Base-by-base conservation (phyloP, 805 yeast genomes). In the Soucietia sequanensis region DNA sequence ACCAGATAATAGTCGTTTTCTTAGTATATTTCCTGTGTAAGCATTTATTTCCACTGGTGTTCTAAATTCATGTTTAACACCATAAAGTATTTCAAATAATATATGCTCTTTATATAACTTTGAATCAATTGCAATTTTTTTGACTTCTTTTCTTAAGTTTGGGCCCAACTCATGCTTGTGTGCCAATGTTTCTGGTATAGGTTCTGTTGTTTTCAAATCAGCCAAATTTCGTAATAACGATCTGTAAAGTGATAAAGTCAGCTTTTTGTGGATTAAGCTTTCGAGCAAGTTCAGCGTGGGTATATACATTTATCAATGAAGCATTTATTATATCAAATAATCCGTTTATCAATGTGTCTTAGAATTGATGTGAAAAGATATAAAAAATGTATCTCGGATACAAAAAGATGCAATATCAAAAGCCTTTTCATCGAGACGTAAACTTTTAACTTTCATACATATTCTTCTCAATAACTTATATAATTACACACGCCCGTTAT, bases 11-110 rank as follows among this genome's bases (percentile, higher is more conserved):
- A 50, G 30, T 27, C 39, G 16, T 19, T 38, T 23, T 32, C 45
- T 20, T 20, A 41, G 24, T 11, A 13, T 21, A 16, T 16, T 18
- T 8, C 33, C 31, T 31, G 23, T 15, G 15, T 22, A 22, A 2
- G 14, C n/a, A 11, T 29, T 18, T 8, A 15, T 17, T 14, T 21
- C 28, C 32, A 12, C 22, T 5, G 8, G 13, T 6, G 19, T 20
- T 22, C 41, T 20, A 31, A 56, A 45, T 34, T 47, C 54, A 21
- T 48, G 48, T 10, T 37, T 35, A 1, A 44, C 33, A 6, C 32
- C 35, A 21, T 48, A 47, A 10, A 31, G 27, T 27, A 56, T 14
- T 31, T 56, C 62, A 5, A 47, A 38, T 6, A 35, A 26, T 15
- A 52, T 34, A 29, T 42, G 44, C 7, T 34, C 31, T 6, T 43